Evolutionary conservation across 2,329 filamentous ascomycete species (phyloP).

Genomic region (Zymoseptoria pseudotritici): DNA sequence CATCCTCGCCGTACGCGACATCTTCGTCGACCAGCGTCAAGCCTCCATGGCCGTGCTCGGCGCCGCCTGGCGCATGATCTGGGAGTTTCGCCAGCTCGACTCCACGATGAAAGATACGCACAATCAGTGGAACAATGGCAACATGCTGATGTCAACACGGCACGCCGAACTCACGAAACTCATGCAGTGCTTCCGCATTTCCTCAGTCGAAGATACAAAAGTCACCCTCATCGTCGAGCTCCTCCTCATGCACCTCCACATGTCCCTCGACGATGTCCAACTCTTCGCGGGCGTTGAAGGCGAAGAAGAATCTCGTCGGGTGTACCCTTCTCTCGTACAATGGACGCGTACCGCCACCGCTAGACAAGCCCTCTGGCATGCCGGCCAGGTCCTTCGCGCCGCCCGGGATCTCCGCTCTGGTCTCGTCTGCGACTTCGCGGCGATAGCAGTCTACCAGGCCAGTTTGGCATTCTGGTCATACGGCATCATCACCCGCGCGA

Average conservation of each 20-base stretch:
- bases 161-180: constrained; percentile 57
- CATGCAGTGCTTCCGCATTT: constrained; percentile 45
- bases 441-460: constrained; percentile 62
- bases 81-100: constrained; percentile 57
- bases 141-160: constrained; percentile 42
- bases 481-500: constrained; percentile 44
- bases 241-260: constrained; percentile 56
- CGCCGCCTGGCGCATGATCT: constrained; percentile 58
- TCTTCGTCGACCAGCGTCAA: constrained; percentile 49
- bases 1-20: constrained; percentile 43
- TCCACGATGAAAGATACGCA: constrained; percentile 46
- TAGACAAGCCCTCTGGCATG: constrained; percentile 58
- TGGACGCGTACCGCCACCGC: constrained; percentile 52
- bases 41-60: constrained; percentile 56
- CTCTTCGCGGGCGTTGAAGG: constrained; percentile 62
- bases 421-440: constrained; percentile 51
- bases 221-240: constrained; percentile 41
- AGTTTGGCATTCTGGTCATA: constrained; percentile 63
- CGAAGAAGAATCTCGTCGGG: constrained; percentile 55
- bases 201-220: constrained; percentile 29
- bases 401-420: constrained; percentile 41
- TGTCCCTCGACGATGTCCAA: constrained; percentile 58
- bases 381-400: constrained; percentile 57
- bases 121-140: constrained; percentile 32
- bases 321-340: constrained; percentile 51